Evolutionary conservation across 768 basidiomycete genomes (phyloP).

Genomic region (Termitomyces sp.): DNA sequence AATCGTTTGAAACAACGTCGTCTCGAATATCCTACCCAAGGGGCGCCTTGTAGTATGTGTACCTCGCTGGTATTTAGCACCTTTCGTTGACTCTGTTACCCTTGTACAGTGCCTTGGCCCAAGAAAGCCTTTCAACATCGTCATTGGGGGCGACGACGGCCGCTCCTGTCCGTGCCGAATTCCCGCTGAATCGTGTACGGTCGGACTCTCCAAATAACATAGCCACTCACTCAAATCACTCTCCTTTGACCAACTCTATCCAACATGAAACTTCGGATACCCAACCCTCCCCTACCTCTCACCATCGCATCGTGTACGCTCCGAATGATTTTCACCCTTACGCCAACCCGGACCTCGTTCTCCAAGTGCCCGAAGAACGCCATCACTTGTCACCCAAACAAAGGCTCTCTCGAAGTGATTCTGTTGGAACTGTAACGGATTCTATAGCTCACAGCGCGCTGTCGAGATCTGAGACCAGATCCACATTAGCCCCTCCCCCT

Average conservation of each 20-base stretch:
- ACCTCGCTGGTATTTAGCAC: slow-evolving; percentile 4
- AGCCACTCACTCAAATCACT: slow-evolving; percentile 22
- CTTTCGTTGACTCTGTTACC: slow-evolving; percentile 2
- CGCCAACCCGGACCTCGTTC: slow-evolving; percentile 71
- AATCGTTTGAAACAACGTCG: slow-evolving; percentile 56
- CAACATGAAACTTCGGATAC: slow-evolving; percentile 1
- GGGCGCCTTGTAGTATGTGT: slow-evolving; percentile 58
- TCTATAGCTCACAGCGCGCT: slow-evolving; percentile 23
- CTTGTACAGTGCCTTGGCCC: slow-evolving; percentile 48
- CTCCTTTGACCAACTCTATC: slow-evolving; percentile 13
- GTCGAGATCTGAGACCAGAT: slow-evolving; percentile 29
- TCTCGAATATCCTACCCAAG: slow-evolving; percentile 48
- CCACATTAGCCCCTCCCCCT: slow-evolving; percentile 30
- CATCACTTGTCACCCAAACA: slow-evolving; percentile 25
- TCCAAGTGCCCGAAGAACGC: slow-evolving; percentile 31
- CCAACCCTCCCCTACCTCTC: slow-evolving; percentile 8
- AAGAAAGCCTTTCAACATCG: slow-evolving; percentile 56
- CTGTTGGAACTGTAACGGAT: slow-evolving; percentile 50
- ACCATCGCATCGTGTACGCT: slow-evolving; percentile 20
- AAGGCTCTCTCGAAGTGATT: slow-evolving; percentile 43
- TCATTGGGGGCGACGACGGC: slow-evolving; percentile 39
- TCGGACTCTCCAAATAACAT: slow-evolving; percentile 28
- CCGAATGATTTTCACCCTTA: slow-evolving; percentile 64
- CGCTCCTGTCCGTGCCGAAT: slow-evolving; percentile 35
- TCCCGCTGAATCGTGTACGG: slow-evolving; percentile 38